Evolutionary conservation across 2,329 filamentous ascomycete genomes (phyloP), one percentile per base, ranked within the genome.

Genomic region (Pseudogymnoascus sp.): DNA sequence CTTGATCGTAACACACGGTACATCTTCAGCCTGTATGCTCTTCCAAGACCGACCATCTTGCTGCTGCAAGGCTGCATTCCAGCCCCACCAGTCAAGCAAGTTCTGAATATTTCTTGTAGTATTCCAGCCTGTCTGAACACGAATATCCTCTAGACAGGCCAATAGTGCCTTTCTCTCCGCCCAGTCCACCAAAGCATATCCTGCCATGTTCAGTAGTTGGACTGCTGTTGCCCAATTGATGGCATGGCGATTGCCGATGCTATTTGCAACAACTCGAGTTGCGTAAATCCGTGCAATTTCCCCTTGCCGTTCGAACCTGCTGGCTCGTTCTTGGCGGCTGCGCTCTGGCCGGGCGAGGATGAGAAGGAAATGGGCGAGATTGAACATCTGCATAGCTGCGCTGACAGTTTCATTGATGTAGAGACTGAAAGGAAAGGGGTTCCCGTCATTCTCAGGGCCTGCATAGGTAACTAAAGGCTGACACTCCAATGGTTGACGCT

Each of bases 381-480:
- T 56, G 19, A 65, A 50, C 60, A 66, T 65, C 35, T 66, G 65
- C 16, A 64, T 63, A 3, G 65, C 65, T 2, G 63, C 63, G 61
- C 63, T 61, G 10, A 62, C 63, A 22, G 61, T 33, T 16, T 60
- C 56, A 22, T n/a, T n/a, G 1, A 60, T 37, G 28, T 60, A 60
- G 26, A 60, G 33, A 31, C 12, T 60, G 7, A 19, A n/a, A 22
- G 28, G 26, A 60, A 60, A 60, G 7, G n/a, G 37, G n/a, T 40
- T 16, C 14, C 35, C 35, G 6, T 37, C 35, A 14, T 37, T 37
- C 35, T 37, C 35, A 5, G 12, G 35, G 35, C 35, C 12, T 37
- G 35, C 35, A 37, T 37, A 37, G 14, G 35, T 37, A 37, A 37
- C 35, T 37, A 37, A 37, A 37, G 35, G 35, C 35, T 37, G 35